Evolutionary conservation across 768 basidiomycete species (phyloP), one percentile per base, ranked within the genome.

Genomic region (Chalciporus sphaerocephalus): DNA sequence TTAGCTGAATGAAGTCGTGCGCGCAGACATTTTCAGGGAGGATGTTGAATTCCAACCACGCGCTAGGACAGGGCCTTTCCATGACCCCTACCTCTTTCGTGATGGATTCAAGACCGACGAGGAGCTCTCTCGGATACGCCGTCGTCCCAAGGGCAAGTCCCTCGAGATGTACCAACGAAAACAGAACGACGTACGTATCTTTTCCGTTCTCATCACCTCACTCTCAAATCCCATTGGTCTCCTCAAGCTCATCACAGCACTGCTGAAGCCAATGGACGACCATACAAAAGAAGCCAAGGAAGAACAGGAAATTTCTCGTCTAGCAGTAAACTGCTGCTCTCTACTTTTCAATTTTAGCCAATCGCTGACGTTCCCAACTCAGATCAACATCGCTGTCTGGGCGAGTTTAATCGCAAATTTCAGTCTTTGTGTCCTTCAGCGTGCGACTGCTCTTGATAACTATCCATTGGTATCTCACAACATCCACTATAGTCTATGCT

Each of bases 311-410:
- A 74, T 75, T 23, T 72, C 76, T 28, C 83, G 87, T 16, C 55
- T 89, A 38, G 74, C 85, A 16, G 89, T 89, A 57, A 51, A 79
- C 66, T 33, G 23, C 35, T 18, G 24, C 0, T 25, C 6, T 46
- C 18, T 34, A 12, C 7, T 25, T n/a, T 35, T 8, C 21, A 25
- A 23, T 38, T 21, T 44, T 17, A 33, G 3, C 23, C 24, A 15
- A 43, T n/a, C 30, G 10, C 27, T 12, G 35, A 22, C 38, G 38
- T 13, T 17, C 11, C 28, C 7, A 20, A 42, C 16, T 33, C 51
- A 94, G 88, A 81, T 97, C 52, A 89, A 86, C 68, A 85, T 94
- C 36, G 95, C 94, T 4, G 69, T 97, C 28, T 89, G 81, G 67
- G 83, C 85, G 11, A 92, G 88, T 58, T 74, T 98, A n/a, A 58